Conservation (phyloP, 345 rosid species). For the Brassica nigra region DNA sequence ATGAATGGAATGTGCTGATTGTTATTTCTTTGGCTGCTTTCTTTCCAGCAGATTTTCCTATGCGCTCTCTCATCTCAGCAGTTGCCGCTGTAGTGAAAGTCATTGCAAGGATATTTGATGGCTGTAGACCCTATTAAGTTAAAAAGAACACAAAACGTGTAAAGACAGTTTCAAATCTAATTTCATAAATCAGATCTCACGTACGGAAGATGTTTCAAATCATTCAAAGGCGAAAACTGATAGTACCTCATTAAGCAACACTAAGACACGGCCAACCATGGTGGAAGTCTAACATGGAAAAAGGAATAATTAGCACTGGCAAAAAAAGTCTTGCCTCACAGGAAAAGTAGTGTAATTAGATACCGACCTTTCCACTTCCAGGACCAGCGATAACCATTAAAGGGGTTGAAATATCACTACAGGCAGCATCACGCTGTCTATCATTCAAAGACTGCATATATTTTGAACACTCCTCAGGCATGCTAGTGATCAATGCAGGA, state of each 20-base stretch:
- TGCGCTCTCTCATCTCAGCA: conserved; percentile 91
- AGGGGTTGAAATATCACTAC: conserved; percentile 68
- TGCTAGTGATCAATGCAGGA: conserved; percentile 36
- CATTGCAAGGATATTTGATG: conserved; percentile 93
- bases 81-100: conserved; percentile 98
- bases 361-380: conserved; percentile 92
- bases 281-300: conserved; percentile 72
- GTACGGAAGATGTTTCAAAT: neutral
- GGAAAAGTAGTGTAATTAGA: conserved; percentile 4
- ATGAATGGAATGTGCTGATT: conserved; percentile 95
- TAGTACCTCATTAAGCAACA: conserved; percentile 71
- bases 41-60: conserved; percentile 79
- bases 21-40: conserved; percentile 72
- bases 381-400: conserved; percentile 96
- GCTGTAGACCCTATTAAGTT: conserved; percentile 62
- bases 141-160: conserved; percentile 14
- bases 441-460: conserved; percentile 76
- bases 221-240: conserved; percentile 5
- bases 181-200: conserved; percentile 9
- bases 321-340: neutral
- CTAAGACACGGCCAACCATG: conserved; percentile 92
- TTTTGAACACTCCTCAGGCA: conserved; percentile 65
- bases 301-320: conserved; percentile 26
- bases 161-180: conserved; percentile 3
- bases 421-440: conserved; percentile 86